Base-by-base conservation (phyloP, 805 yeast species). In the Kodamaea lidongshanica region DNA sequence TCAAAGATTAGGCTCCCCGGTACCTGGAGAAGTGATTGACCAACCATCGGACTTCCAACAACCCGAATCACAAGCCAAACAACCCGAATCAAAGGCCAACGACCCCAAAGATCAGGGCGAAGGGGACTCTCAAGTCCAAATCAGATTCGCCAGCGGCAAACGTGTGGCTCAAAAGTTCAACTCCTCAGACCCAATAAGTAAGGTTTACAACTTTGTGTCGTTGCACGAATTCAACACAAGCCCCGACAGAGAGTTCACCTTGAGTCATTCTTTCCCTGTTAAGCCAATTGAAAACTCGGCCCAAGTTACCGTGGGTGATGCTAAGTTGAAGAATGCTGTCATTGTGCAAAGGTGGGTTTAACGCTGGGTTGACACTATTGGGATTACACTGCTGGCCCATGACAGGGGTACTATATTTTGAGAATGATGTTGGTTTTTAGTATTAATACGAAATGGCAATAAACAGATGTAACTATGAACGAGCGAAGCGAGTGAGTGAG, bases 1-100 rank as follows among this genome's bases (percentile, higher is more conserved):
- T 12, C 79, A 78, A 32, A 69, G 97, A 46, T 64, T 89, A 34
- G 98, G 98, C 1, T 79, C 94, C 1, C 92, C 94, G 2, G 80
- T 84, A 12, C 92, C 94, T 0, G 84, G 87, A 1, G 92, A 81
- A 29, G 24, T 46, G 17, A n/a, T 40, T 46, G 12, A 24, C 14
- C 13, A 39, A 12, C 38, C 44, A 19, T 41, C 37, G 13, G 39
- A 44, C 5, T 44, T 45, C 23, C 43, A 42, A 28, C 28, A 29
- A 24, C 19, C 16, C 23, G 25, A 14, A 23, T 25, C 16, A 10
- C n/a, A 25, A 3, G 25, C 24, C 6, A 13, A 30, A 3, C 23
- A 11, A 8, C 23, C 6, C 13, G 14, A 22, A 2, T 13, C 24
- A 12, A 27, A 25, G 9, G 16, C 16, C 9, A 27, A 25, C 15